phyloP scores from a whole-genome alignment of 495 filamentous ascomycete species.

The Staphylotrichum longicolle region DNA sequence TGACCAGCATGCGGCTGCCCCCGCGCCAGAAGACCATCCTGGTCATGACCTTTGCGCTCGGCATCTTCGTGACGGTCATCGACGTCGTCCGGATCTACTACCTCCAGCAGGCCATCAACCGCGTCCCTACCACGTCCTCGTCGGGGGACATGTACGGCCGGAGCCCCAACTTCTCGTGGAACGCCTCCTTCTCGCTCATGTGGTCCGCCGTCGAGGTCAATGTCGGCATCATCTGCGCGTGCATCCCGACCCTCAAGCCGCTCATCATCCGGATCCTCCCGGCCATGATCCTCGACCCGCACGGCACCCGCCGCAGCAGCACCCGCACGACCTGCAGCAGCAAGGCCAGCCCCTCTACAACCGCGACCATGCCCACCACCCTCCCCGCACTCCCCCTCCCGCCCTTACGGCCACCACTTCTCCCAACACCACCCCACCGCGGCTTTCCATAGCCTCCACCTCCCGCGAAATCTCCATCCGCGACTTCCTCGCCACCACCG shows the following conservation, averaged over 20 bases:
- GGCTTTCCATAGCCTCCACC: background rate
- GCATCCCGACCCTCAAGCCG: constrained; percentile 85
- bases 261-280: constrained; percentile 74
- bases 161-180: constrained; percentile 55
- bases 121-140: constrained; percentile 29
- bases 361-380: background rate
- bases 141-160: constrained; percentile 35
- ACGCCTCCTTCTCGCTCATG: constrained; percentile 82
- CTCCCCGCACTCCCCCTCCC: background rate
- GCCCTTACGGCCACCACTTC: background rate
- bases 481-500: constrained; percentile 21
- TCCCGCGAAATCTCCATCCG: constrained; percentile 31
- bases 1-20: constrained; percentile 81
- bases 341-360: background rate
- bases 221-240: constrained; percentile 81
- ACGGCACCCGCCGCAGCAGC: constrained; percentile 32
- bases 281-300: constrained; percentile 57
- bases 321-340: constrained; percentile 12
- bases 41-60: constrained; percentile 75
- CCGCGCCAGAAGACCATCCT: constrained; percentile 80
- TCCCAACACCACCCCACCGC: background rate
- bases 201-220: constrained; percentile 93
- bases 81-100: constrained; percentile 89
- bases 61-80: constrained; percentile 81
- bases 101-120: constrained; percentile 66